These are phyloP conservation scores for Amoebophrya sp. DNA, from an alignment of 169 alveolate species.

Conservation along the genomic window DNA sequence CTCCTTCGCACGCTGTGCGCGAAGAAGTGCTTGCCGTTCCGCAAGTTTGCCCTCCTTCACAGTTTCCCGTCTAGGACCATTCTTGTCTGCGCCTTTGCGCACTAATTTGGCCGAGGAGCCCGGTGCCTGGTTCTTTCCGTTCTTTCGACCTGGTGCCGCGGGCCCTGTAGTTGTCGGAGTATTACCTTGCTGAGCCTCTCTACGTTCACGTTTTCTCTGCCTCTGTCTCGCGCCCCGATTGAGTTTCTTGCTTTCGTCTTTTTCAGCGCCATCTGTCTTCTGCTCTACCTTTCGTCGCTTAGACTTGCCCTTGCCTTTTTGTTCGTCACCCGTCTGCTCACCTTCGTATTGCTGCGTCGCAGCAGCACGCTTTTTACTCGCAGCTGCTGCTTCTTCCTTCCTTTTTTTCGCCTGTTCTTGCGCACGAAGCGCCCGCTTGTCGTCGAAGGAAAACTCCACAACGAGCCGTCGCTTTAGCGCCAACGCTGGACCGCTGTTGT, in stretches of 20 bases:
- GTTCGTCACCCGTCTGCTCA: not conserved
- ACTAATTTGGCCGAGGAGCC: not conserved
- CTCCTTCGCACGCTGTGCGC: not conserved
- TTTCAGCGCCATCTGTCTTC: not conserved
- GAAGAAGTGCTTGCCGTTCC: not conserved
- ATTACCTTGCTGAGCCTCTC: not conserved
- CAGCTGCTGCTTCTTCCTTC: not conserved
- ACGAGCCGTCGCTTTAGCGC: not conserved
- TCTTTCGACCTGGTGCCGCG: not conserved
- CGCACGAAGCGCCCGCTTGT: not conserved
- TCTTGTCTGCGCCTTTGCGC: not conserved
- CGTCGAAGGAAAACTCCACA: slow-evolving; percentile 1
- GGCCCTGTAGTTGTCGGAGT: not conserved
- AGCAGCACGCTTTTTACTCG: no score
- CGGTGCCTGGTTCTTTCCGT: not conserved
- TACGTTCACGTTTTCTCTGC: not conserved
- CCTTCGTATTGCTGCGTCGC: not conserved
- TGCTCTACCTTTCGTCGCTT: not conserved
- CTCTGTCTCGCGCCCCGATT: not conserved
- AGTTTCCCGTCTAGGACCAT: not conserved
- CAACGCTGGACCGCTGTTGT: not conserved
- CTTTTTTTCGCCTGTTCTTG: not conserved
- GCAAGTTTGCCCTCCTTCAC: not conserved
- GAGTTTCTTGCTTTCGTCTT: not conserved
- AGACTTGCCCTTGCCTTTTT: not conserved